A percentile compares a stretch with the other conserved stretches of the same genome.
Evolutionary conservation across 176 grass and related monocot genomes (phyloP).

Genomic region (Areca catechu): DNA sequence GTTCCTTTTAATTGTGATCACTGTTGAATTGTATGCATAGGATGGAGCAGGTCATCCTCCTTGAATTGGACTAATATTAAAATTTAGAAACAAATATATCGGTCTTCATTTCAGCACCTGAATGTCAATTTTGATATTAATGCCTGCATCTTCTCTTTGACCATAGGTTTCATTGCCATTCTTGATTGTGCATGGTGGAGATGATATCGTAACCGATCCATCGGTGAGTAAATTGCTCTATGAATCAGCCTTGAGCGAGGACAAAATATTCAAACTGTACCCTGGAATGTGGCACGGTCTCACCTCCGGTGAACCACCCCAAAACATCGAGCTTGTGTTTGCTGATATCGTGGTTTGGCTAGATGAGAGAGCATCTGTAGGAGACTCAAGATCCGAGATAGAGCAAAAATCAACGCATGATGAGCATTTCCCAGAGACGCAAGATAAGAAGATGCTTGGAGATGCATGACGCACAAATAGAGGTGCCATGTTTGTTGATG

Average conservation of each 20-base stretch:
- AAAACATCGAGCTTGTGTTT: conserved; percentile 40
- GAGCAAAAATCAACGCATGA: background rate
- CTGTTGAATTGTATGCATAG: no score
- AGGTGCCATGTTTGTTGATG: no score
- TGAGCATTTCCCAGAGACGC: no score
- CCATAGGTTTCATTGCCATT: conserved; percentile 54
- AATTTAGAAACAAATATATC: no score
- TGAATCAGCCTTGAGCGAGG: conserved; percentile 44
- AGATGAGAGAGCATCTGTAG: conserved; percentile 12
- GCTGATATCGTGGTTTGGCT: conserved; percentile 52
- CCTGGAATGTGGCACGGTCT: conserved; percentile 69
- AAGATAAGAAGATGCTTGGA: no score
- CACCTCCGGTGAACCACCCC: conserved; percentile 29
- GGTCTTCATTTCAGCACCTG: no score
- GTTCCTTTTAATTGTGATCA: no score
- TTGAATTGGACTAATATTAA: no score
- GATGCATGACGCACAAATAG: no score
- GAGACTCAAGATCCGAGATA: background rate
- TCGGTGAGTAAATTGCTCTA: conserved; percentile 40
- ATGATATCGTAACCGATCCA: conserved; percentile 45
- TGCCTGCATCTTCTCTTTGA: background rate
- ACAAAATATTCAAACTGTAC: conserved; percentile 67
- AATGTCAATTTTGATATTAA: no score
- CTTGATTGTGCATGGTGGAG: conserved; percentile 51
- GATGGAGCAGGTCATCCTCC: no score